Percentiles rank a stretch among this genome's conserved stretches.
phyloP scores from a whole-genome alignment of 768 basidiomycete genomes.

The Galerina marginata region DNA sequence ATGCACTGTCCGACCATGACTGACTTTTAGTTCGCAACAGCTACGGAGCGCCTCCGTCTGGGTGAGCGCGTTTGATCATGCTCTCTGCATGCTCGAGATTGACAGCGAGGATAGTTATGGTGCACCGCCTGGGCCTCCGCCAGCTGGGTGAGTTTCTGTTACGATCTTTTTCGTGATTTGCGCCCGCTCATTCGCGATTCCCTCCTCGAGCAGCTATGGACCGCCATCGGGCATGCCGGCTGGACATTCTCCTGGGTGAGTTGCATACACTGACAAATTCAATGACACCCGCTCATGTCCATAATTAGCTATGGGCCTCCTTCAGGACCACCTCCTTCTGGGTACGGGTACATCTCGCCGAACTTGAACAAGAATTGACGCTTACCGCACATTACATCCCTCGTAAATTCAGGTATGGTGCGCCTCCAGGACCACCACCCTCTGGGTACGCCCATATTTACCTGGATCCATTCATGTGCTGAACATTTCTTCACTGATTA shows the following conservation, averaged over 20 bases:
- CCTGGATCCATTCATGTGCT: neutral
- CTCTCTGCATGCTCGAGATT: neutral
- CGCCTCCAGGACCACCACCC: slow-evolving; percentile 41
- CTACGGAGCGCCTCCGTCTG: slow-evolving; percentile 2
- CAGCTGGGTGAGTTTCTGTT: neutral
- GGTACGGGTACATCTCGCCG: slow-evolving; percentile 23
- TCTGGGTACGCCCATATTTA: slow-evolving; percentile 29
- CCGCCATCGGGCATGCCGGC: too few relatives aligned
- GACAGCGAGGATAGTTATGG: neutral
- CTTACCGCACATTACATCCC: too few relatives aligned
- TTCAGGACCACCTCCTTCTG: slow-evolving; percentile 40
- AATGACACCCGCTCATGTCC: too few relatives aligned
- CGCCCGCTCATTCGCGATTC: too few relatives aligned
- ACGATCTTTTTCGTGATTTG: too few relatives aligned
- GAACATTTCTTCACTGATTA: neutral
- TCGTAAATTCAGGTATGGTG: slow-evolving; percentile 28
- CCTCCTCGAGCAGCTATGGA: too few relatives aligned
- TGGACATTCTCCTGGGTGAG: too few relatives aligned
- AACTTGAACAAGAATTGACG: too few relatives aligned
- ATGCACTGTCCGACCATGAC: neutral
- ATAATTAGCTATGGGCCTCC: neutral
- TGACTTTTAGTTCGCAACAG: neutral
- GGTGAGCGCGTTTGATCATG: neutral
- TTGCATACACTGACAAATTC: too few relatives aligned
- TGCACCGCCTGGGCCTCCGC: neutral